phyloP scores from a whole-genome alignment of 2,329 filamentous ascomycete species.

The Penicillium aurantiogriseum region DNA sequence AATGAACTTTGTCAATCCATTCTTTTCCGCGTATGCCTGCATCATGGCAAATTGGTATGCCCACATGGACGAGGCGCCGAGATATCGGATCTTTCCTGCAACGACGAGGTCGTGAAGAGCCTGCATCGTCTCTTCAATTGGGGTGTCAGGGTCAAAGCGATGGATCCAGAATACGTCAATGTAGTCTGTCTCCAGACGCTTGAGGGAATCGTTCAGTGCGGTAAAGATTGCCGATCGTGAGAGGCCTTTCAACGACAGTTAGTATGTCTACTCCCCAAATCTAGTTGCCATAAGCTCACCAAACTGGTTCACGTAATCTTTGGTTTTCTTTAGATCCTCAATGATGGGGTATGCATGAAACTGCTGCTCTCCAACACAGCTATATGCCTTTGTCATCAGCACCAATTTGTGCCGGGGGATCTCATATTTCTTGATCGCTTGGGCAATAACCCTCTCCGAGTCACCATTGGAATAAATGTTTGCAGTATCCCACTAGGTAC shows the following conservation, averaged over 20 bases:
- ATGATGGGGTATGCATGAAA: background rate
- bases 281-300: background rate
- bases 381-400: conserved; percentile 57
- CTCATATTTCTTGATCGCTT: conserved; percentile 59
- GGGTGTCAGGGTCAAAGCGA: conserved; percentile 46
- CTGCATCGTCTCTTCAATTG: conserved; percentile 52
- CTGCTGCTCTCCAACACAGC: background rate
- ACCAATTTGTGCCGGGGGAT: conserved; percentile 58
- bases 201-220: conserved; percentile 56
- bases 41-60: conserved; percentile 34
- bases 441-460: conserved; percentile 54
- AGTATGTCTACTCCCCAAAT: background rate
- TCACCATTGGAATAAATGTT: conserved; percentile 56
- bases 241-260: conserved; percentile 42
- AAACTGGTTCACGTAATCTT: background rate
- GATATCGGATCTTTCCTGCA: conserved; percentile 35
- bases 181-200: conserved; percentile 47
- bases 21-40: conserved; percentile 55
- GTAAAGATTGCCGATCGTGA: conserved; percentile 61
- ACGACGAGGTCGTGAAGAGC: conserved; percentile 45
- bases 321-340: background rate
- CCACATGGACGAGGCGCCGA: conserved; percentile 36
- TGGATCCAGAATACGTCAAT: conserved; percentile 56
- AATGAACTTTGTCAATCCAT: conserved; percentile 61
- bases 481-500: conserved; percentile 27